Conservation (phyloP, 2,329 filamentous ascomycete species). For the Pseudogymnoascus sp. region DNA sequence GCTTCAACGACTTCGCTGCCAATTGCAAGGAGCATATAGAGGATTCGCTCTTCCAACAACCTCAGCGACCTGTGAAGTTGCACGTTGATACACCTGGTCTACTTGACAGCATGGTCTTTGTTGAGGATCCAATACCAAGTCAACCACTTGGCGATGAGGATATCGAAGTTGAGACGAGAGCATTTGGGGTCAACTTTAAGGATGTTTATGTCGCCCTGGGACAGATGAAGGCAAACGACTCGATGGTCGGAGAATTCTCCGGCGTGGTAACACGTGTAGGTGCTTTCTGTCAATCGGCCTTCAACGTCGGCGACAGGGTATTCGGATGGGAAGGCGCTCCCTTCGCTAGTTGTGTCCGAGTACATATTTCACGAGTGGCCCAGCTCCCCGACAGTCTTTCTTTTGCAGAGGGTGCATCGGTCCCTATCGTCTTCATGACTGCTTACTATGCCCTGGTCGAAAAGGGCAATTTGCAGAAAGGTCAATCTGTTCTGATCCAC, state of each 20-base stretch:
- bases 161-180: constrained; percentile 18
- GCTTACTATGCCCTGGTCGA: constrained; percentile 38
- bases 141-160: constrained; percentile 15
- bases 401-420: constrained; percentile 33
- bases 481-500: constrained; percentile 23
- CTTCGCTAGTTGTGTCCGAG: constrained; percentile 7
- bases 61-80: not conserved
- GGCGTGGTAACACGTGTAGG: constrained; percentile 12
- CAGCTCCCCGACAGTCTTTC: constrained; percentile 29
- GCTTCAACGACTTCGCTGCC: not conserved
- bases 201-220: constrained; percentile 23
- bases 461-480: constrained; percentile 32
- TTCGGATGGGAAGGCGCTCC: not conserved
- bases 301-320: constrained; percentile 28
- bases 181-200: constrained; percentile 19
- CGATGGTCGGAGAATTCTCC: constrained; percentile 9
- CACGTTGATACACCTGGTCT: constrained; percentile 17
- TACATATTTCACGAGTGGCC: constrained; percentile 2
- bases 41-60: not conserved
- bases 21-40: not conserved
- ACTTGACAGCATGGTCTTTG: constrained; percentile 21
- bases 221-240: constrained; percentile 6
- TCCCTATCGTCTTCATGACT: constrained; percentile 35
- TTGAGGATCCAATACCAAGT: constrained; percentile 17
- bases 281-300: not conserved